phyloP scores from a whole-genome alignment of 345 rosid genomes.

The Erucastrum elatum region DNA sequence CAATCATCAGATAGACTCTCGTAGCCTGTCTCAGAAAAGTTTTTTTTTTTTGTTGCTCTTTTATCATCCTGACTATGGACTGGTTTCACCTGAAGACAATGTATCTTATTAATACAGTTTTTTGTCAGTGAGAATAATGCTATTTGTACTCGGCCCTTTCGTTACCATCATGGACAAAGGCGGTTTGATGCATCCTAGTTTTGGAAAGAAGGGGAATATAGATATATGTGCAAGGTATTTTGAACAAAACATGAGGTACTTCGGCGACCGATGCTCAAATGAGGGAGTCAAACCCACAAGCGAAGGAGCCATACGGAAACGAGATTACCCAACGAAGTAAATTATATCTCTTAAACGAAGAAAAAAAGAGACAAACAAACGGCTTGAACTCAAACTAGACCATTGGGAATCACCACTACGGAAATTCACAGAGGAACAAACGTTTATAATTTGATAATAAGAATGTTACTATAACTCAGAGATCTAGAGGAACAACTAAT shows the following conservation, averaged over 20 bases:
- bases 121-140: constrained; percentile 3
- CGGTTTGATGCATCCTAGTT: neutral
- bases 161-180: neutral
- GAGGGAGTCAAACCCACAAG: too few species aligned
- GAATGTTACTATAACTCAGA: neutral
- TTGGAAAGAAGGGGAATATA: neutral
- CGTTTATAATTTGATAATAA: neutral
- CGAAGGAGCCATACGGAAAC: neutral
- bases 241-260: too few species aligned
- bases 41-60: neutral
- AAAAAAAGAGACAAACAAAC: neutral
- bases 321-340: neutral
- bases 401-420: neutral
- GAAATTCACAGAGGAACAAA: neutral
- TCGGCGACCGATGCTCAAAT: too few species aligned
- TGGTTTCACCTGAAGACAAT: constrained; percentile 12
- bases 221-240: too few species aligned
- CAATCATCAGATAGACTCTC: constrained; percentile 17
- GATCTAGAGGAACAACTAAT: neutral
- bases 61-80: constrained; percentile 23
- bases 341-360: neutral
- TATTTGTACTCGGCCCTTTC: neutral
- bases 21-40: constrained; percentile 22
- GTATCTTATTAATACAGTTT: constrained; percentile 5
- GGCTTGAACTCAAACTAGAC: neutral